Base-by-base conservation (phyloP, 768 basidiomycete genomes). In the Naganishia vishniacii region DNA sequence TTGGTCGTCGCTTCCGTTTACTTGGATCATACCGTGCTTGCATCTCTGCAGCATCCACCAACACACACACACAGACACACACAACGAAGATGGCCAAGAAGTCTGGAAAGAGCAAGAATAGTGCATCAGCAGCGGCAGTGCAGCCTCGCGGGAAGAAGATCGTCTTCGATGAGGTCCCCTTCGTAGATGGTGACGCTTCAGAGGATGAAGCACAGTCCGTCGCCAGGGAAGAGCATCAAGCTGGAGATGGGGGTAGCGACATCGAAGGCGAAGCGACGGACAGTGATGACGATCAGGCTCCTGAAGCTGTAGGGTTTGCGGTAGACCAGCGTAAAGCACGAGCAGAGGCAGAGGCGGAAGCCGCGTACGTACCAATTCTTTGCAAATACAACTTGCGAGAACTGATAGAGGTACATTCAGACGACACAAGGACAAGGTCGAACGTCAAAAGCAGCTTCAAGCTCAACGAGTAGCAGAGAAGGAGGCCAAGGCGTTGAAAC, bases 201-300 rank as follows among this genome's bases (percentile, higher is more conserved):
- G 59, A 44, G 26, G n/a, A 45, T 12, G 41, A 53, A 26, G 8
- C 25, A 20, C 29, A 46, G 40, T 48, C 62, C 13, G 23, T 44
- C 23, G 32, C 26, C 16, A 47, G 51, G 16, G 31, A 32, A 13
- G 31, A 44, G n/a, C 12, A 41, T 26, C 34, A 46, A 12, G 53
- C 59, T 1, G 48, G 48, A 1, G 63, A 47, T 23, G 15, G 62
- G 2, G 67, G 48, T 6, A 59, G 64, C 28, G 40, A 56, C 6
- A 7, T 18, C 12, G 37, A 56, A 3, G 11, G 11, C 6, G 34
- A 56, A 29, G 40, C n/a, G n/a, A n/a, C n/a, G 23, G 60, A 60
- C 4, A 61, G 53, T 28, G 66, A 66, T 28, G 66, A 61, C 29
- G 64, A 64, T 16, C 59, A 62, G 0, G 67, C 61, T 37, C 66